Conservation (phyloP, 225 moss, liverwort and hornwort species). For the Lunularia cruciata region DNA sequence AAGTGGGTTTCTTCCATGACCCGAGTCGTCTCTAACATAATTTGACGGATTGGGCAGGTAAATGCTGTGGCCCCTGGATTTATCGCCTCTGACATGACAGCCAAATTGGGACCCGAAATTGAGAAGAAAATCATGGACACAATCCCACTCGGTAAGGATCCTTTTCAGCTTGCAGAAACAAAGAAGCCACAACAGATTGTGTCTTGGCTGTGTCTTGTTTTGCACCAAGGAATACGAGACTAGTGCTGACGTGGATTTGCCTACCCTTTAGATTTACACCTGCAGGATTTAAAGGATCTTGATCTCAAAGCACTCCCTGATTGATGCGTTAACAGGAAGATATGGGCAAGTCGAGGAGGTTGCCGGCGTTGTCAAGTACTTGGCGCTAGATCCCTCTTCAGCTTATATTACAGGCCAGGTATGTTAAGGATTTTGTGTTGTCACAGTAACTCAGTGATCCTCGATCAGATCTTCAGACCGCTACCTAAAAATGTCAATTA, state of each 20-base stretch:
- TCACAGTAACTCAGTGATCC: too few species aligned
- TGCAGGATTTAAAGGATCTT: neutral
- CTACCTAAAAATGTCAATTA: too few species aligned
- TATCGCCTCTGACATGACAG: constrained; percentile 90
- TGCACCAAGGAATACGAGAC: too few species aligned
- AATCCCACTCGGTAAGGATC: constrained; percentile 64
- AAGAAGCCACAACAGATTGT: too few species aligned
- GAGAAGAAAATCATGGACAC: constrained; percentile 58
- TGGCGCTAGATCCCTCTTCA: constrained; percentile 82
- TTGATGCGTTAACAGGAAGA: constrained; percentile 45
- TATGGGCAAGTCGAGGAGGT: constrained; percentile 87
- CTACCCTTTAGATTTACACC: neutral
- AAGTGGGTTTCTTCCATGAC: neutral
- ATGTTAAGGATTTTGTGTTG: constrained; percentile 1
- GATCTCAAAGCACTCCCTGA: neutral
- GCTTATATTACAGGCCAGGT: constrained; percentile 90
- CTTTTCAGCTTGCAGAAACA: neutral
- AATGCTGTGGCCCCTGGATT: constrained; percentile 95
- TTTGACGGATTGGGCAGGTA: constrained; percentile 48
- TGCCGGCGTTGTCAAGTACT: constrained; percentile 81
- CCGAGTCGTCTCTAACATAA: neutral
- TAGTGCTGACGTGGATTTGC: too few species aligned
- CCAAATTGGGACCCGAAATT: constrained; percentile 70
- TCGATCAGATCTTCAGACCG: too few species aligned
- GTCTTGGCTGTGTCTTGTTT: too few species aligned